Evolutionary conservation across 768 basidiomycete genomes (phyloP), one percentile per base, ranked within the genome.

Genomic region (Ephemerocybe angulata): DNA sequence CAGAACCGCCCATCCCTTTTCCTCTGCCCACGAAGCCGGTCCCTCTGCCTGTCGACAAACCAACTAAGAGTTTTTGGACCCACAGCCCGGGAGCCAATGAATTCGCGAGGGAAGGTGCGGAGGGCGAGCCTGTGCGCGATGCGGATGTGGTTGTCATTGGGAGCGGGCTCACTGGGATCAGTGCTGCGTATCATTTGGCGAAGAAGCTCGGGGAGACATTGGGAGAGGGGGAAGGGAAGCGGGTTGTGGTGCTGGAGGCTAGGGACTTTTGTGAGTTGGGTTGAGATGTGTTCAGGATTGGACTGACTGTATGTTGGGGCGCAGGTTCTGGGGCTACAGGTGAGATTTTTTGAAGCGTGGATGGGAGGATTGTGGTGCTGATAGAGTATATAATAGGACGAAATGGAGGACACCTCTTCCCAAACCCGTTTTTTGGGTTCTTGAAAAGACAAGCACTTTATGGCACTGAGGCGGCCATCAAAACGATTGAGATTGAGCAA

Each of bases 71-170:
- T 0, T 88, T 88, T 66, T 93, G 91, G 90, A 73, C 82, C 29
- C 68, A 85, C 59, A 73, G 75, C 1, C 77, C 81, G 0, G 76
- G 73, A 21, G 85, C 78, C 0, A 90, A 88, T 63, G 88, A 88
- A 0, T 71, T 90, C 0, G 87, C 85, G 0, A 72, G 68, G 2
- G 79, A 81, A 52, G 91, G 90, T 1, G 90, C 88, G 62, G 68
- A 71, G 6, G 87, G 86, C 1, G 57, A 67, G 1, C 66, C 92
- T n/a, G 81, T 82, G 0, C 44, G 62, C 0, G 79, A 83, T 49
- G 83, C 84, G 2, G 90, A 93, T 61, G 70, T 92, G 8, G 88
- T 84, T 58, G 84, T 93, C 60, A 83, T 93, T 40, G 91, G 91
- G 5, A 83, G 86, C 28, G 90, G 90, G 0, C 85, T 92, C 33